Conservation (phyloP, 306 rosid genomes). For the Ammopiptanthus mongolicus region DNA sequence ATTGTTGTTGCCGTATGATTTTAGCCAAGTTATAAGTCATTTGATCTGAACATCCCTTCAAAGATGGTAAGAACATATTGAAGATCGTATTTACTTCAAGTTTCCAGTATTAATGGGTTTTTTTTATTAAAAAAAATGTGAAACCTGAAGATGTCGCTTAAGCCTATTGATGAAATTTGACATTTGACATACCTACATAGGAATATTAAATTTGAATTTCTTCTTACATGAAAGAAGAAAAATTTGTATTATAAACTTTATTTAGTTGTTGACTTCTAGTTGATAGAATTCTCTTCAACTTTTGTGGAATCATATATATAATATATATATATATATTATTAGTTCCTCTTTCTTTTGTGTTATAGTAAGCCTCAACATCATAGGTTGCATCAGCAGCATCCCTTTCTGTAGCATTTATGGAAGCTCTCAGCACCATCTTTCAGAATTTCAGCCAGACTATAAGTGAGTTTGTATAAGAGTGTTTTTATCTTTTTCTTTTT, state of each 20-base stretch:
- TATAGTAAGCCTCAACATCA: constrained; percentile 85
- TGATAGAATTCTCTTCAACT: not conserved
- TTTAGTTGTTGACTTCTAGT: too few relatives aligned
- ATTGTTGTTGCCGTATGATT: constrained; percentile 77
- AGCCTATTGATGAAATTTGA: too few relatives aligned
- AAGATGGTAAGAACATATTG: constrained; percentile 68
- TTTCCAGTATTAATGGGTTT: not conserved
- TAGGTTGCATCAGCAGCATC: constrained; percentile 95
- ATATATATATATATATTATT: not conserved
- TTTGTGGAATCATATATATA: constrained; percentile 5
- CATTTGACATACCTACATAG: too few relatives aligned
- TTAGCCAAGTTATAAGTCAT: constrained; percentile 92
- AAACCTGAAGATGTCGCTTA: not conserved
- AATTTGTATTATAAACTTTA: too few relatives aligned
- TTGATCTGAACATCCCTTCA: constrained; percentile 67
- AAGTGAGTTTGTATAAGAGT: constrained; percentile 47
- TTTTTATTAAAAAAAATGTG: not conserved
- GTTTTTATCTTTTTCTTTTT: not conserved
- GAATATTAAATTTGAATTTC: too few relatives aligned
- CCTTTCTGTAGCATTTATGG: constrained; percentile 95
- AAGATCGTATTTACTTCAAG: not conserved
- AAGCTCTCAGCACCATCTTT: constrained; percentile 89
- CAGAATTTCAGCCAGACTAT: constrained; percentile 84
- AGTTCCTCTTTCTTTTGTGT: constrained; percentile 20
- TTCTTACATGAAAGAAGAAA: too few relatives aligned